Base-by-base conservation (phyloP, 2,329 filamentous ascomycete species). In the Aspergillus flavus region DNA sequence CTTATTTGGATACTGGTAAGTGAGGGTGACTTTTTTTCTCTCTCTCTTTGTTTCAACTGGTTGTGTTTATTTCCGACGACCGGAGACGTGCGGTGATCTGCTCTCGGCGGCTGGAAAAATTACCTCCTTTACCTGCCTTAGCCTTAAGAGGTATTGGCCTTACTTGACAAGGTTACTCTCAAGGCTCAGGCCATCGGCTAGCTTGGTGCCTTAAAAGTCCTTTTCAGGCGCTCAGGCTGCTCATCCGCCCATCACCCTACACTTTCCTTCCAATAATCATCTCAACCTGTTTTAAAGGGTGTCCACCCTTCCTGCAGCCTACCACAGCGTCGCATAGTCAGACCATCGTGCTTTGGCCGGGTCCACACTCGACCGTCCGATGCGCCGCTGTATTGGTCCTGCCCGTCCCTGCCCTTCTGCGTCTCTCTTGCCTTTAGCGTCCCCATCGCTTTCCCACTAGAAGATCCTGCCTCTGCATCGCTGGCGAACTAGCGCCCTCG, bases 371-470 rank as follows among this genome's bases (percentile, higher is more conserved):
- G 39, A 68, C 61, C 65, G 63, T 70, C 68, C 68, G 28, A 52
- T 52, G 64, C 66, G 58, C 30, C 64, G 66, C 70, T 72, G 72
- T 66, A 73, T 75, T 74, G 72, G 72, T 64, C 41, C 63, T 65
- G 55, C 16, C 66, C 67, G 66, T 67, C 64, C 58, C 34, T 60
- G 62, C 63, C 65, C 64, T 61, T 66, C 65, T 69, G 64, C 61
- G 69, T 63, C 63, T 21, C 58, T 66, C 59, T 63, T 72, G 41
- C 63, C 64, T 58, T 60, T 64, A 67, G 66, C 64, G 63, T 64
- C 28, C 61, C 58, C 66, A 46, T 66, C 48, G 55, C 48, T 54
- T 62, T 61, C 59, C 52, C 63, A 56, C 61, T 66, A 63, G 57
- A 50, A 59, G 55, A 57, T 56, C 61, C 62, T 63, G 55, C 61